These are phyloP conservation scores for Cornus controversa DNA, from an alignment of 148 eudicot species.

Conservation along the genomic window DNA sequence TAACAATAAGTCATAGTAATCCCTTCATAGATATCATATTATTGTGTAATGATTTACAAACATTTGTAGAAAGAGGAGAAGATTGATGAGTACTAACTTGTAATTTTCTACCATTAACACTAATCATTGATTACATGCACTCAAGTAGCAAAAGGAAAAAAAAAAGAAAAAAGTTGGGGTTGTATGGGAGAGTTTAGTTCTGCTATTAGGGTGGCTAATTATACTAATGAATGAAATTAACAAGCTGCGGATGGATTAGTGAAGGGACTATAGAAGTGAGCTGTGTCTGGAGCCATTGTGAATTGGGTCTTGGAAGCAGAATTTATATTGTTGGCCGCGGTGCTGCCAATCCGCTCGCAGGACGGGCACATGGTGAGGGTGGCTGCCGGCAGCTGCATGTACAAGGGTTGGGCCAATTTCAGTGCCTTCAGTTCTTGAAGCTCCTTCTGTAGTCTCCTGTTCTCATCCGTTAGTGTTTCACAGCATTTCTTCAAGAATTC, in stretches of 20 bases:
- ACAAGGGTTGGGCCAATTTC: constrained; percentile 49
- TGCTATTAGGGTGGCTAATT: not conserved
- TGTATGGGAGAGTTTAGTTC: not conserved
- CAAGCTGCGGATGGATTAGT: constrained; percentile 52
- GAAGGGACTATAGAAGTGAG: constrained; percentile 38
- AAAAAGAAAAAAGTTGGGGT: not conserved
- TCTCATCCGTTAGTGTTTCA: constrained; percentile 72
- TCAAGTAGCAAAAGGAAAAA: constrained; percentile 11
- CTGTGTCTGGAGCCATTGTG: constrained; percentile 32
- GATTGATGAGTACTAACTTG: not conserved
- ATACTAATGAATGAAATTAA: constrained; percentile 8
- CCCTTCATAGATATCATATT: not conserved
- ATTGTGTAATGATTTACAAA: constrained; percentile 10
- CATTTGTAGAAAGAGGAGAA: constrained; percentile 8
- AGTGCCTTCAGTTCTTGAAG: constrained; percentile 59
- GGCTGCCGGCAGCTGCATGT: constrained; percentile 71
- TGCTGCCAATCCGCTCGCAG: constrained; percentile 55
- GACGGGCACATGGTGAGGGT: constrained; percentile 85
- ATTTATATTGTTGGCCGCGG: not conserved
- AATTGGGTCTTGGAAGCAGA: constrained; percentile 26
- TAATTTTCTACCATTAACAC: not conserved
- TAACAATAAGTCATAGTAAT: constrained; percentile 11
- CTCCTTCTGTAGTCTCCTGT: constrained; percentile 70
- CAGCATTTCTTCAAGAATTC: constrained; percentile 80
- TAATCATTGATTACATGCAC: constrained; percentile 15